phyloP scores from a whole-genome alignment of 2,329 filamentous ascomycete species.

The Botrytis byssoidea region DNA sequence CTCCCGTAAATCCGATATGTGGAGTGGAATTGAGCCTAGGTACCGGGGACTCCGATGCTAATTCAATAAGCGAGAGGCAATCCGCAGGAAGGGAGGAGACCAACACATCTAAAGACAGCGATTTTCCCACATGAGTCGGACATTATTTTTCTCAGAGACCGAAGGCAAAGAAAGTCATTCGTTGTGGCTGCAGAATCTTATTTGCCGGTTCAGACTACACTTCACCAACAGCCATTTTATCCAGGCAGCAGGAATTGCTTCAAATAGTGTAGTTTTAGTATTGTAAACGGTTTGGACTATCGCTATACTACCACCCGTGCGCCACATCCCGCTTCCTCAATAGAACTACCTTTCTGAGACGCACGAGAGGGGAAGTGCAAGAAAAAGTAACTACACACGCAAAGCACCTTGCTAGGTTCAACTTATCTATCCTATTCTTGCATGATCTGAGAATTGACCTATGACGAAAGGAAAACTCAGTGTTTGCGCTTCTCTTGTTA shows the following conservation, averaged over 20 bases:
- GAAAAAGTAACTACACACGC: neutral
- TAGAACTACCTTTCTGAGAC: neutral
- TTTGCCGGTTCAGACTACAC: neutral
- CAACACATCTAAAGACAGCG: neutral
- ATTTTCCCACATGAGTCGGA: neutral
- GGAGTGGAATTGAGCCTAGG: neutral
- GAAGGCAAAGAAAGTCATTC: neutral
- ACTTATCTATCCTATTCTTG: conserved; percentile 2
- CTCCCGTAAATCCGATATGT: conserved; percentile 1
- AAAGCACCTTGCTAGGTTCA: neutral
- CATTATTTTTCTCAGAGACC: neutral
- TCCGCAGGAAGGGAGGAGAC: neutral
- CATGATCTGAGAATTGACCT: neutral
- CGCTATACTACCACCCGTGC: neutral
- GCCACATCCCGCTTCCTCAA: conserved; percentile 1
- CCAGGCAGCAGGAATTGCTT: neutral
- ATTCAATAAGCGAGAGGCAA: neutral
- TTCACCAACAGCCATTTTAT: neutral
- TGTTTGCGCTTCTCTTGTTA: conserved; percentile 4
- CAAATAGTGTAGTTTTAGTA: neutral
- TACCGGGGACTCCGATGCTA: conserved; percentile 2
- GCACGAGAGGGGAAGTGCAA: neutral
- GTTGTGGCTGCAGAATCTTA: neutral
- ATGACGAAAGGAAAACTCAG: neutral
- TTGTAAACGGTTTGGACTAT: neutral